These are phyloP conservation scores for Boletus sp. DNA, from an alignment of 768 basidiomycete species.

Conservation along the genomic window DNA sequence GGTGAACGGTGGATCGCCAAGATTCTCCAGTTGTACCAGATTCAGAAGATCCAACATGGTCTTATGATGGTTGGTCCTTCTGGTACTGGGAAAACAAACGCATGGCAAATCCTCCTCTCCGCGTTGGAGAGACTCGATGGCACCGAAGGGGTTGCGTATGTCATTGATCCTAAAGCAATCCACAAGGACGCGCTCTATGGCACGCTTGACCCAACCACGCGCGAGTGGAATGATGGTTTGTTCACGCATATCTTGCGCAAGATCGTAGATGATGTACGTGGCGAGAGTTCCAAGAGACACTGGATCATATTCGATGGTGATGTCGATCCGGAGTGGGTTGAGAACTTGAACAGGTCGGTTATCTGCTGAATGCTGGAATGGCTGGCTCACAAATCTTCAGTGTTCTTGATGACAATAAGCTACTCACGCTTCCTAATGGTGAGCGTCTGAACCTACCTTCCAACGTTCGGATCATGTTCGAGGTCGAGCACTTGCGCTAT, in stretches of 20 bases:
- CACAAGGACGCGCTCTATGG: slow-evolving; percentile 98
- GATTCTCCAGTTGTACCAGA: slow-evolving; percentile 96
- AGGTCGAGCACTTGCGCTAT: slow-evolving; percentile 96
- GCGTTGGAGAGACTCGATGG: slow-evolving; percentile 92
- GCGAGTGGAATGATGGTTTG: slow-evolving; percentile 98
- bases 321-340: slow-evolving; percentile 99
- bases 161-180: slow-evolving; percentile 99
- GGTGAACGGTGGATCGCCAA: slow-evolving; percentile 93
- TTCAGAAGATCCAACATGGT: slow-evolving; percentile 99
- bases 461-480: slow-evolving; percentile 99
- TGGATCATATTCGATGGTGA: slow-evolving; percentile 99
- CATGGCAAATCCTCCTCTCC: slow-evolving; percentile 90
- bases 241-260: slow-evolving; percentile 98
- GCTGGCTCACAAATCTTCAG: slow-evolving; percentile 40
- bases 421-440: slow-evolving; percentile 94
- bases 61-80: slow-evolving; percentile 99
- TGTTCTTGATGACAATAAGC: slow-evolving; percentile 97
- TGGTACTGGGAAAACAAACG: slow-evolving; percentile 93
- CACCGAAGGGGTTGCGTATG: slow-evolving; percentile 87
- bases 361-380: neutral
- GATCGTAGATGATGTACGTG: slow-evolving; percentile 97
- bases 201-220: slow-evolving; percentile 92
- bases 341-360: slow-evolving; percentile 93
- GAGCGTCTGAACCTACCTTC: slow-evolving; percentile 95
- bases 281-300: slow-evolving; percentile 92